phyloP scores from a whole-genome alignment of 345 rosid genomes.

The Eucalyptus decipiens region DNA sequence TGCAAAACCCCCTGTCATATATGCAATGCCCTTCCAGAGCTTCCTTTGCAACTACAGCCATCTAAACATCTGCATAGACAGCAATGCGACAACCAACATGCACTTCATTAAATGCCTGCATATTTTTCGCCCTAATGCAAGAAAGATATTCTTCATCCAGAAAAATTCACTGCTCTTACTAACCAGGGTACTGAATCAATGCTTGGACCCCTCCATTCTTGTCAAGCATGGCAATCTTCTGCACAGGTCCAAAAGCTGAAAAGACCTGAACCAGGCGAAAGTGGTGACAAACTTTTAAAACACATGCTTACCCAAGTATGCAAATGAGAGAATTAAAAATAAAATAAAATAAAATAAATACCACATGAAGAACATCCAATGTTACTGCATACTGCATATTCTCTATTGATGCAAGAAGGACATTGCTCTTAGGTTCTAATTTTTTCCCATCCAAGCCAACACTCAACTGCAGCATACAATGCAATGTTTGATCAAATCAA shows the following conservation, averaged over 20 bases:
- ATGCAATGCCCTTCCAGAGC: conserved; percentile 99
- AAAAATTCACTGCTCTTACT: not conserved
- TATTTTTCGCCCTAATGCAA: not conserved
- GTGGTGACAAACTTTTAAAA: not conserved
- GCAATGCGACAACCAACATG: not conserved
- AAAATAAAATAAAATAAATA: conserved; percentile 1
- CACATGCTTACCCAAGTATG: not conserved
- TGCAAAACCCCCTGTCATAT: conserved; percentile 96
- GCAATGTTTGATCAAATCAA: not conserved
- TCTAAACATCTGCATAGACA: conserved; percentile 63
- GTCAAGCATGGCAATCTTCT: conserved; percentile 98
- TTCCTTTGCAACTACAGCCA: conserved; percentile 88
- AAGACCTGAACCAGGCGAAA: conserved; percentile 43
- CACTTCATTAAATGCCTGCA: not conserved
- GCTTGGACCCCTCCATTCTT: conserved; percentile 97
- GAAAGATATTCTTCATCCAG: not conserved
- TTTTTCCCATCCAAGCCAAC: conserved; percentile 91
- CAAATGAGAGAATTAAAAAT: not conserved
- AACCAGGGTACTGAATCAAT: conserved; percentile 48
- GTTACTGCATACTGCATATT: conserved; percentile 99
- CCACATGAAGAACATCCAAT: conserved; percentile 91
- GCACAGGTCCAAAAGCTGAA: conserved; percentile 86
- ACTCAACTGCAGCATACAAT: conserved; percentile 28
- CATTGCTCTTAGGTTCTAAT: conserved; percentile 95
- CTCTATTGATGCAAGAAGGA: conserved; percentile 98